Evolutionary conservation across 345 rosid species (phyloP).

Genomic region (Citrus reticulata): DNA sequence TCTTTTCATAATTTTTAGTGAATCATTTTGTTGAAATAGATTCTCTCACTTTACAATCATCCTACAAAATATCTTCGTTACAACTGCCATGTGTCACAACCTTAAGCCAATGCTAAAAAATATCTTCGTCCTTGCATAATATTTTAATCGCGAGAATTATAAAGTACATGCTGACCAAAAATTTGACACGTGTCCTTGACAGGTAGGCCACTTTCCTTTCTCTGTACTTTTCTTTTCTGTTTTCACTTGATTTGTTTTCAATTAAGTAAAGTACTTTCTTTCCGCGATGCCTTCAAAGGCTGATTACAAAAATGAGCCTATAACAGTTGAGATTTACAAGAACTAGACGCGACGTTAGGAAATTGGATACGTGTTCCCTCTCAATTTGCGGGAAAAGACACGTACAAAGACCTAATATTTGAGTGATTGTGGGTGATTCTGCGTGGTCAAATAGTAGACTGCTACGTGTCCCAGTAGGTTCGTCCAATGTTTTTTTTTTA

Average conservation of each 20-base stretch:
- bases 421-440: not conserved
- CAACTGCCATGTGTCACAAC: not conserved
- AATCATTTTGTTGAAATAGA: not conserved
- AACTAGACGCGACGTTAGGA: not conserved
- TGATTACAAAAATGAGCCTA: not conserved
- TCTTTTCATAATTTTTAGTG: not conserved
- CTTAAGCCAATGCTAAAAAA: not conserved
- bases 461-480: constrained; percentile 9
- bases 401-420: not conserved
- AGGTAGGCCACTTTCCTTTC: not conserved
- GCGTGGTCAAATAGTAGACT: not conserved
- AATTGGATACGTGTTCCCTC: not conserved
- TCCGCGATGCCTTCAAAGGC: not conserved
- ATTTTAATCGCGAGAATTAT: not conserved
- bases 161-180: not conserved
- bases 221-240: not conserved
- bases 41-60: not conserved
- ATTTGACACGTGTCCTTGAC: not conserved
- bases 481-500: not conserved
- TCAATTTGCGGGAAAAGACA: not conserved
- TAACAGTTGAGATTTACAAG: not conserved
- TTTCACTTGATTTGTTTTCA: not conserved
- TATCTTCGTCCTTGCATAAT: constrained; percentile 9
- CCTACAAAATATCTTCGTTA: constrained; percentile 7
- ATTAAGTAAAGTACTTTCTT: not conserved